These are phyloP conservation scores for Flammula alnicola DNA, from an alignment of 1,284 basidiomycete species.

Conservation along the genomic window DNA sequence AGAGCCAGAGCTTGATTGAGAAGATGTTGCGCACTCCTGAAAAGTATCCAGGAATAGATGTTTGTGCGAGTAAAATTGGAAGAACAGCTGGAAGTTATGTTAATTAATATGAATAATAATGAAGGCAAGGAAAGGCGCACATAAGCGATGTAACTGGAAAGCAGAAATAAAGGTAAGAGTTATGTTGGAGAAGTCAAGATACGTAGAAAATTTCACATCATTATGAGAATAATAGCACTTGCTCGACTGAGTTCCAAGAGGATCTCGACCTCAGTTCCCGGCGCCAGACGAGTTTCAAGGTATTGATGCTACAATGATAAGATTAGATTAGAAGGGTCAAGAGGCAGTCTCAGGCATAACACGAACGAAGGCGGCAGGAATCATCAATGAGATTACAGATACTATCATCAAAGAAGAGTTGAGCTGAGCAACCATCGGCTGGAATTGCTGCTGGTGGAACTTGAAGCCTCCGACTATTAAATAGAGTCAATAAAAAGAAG, in stretches of 20 bases:
- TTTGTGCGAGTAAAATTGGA: constrained; percentile 67
- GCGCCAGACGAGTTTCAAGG: constrained; percentile 38
- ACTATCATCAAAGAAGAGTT: constrained; percentile 68
- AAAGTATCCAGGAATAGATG: constrained; percentile 57
- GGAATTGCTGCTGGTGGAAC: constrained; percentile 68
- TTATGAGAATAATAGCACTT: constrained; percentile 56
- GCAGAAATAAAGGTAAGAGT: constrained; percentile 14
- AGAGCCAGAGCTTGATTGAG: constrained; percentile 18
- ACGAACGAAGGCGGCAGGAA: constrained; percentile 66
- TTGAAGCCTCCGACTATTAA: constrained; percentile 56
- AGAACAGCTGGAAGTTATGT: constrained; percentile 41
- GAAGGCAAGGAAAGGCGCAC: constrained; percentile 25
- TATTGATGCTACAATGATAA: constrained; percentile 40
- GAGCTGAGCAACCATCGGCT: constrained; percentile 64
- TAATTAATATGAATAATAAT: constrained; percentile 6
- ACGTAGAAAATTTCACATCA: constrained; percentile 48
- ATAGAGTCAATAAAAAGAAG: not conserved
- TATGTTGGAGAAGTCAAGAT: not conserved
- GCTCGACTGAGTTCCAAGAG: constrained; percentile 49
- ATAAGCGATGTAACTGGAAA: constrained; percentile 38
- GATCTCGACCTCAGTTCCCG: constrained; percentile 41
- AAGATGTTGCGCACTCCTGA: constrained; percentile 26
- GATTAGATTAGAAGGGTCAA: constrained; percentile 1
- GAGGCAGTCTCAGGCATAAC: constrained; percentile 11
- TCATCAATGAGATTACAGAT: constrained; percentile 59